Base-by-base conservation (phyloP, 768 basidiomycete species). In the Chalciporus piperatus region DNA sequence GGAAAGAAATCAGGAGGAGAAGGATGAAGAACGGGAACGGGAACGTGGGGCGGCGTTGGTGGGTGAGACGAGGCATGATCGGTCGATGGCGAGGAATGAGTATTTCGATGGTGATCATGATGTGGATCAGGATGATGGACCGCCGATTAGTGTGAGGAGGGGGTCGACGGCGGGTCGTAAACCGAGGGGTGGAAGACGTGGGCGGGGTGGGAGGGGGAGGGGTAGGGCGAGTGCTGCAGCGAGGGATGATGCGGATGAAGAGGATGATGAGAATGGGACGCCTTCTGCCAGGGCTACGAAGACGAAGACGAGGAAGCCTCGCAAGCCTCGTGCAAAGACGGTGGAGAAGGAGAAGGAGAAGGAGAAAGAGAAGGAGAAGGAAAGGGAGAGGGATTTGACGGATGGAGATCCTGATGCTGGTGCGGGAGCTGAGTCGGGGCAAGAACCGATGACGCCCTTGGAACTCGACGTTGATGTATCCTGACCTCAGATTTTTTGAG, bases 11-110 rank as follows among this genome's bases (percentile, higher is more conserved):
- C 70, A 71, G 14, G 87, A 86, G 37, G 87, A 89, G 62, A 83
- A 77, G 62, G 83, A 82, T 46, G 89, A 89, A 54, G 90, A 90
- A n/a, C n/a, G n/a, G n/a, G n/a, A n/a, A n/a, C n/a, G n/a, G n/a
- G n/a, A n/a, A 56, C 71, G 67, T 64, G 83, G 64, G 71, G 71
- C 80, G 9, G 78, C 79, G 3, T 59, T 71, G 22, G 81, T 79
- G 4, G 85, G 85, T 33, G 67, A 78, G 62, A 68, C 66, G 27
- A 71, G 85, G 51, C 63, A 63, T 8, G 86, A 85, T 54, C 73
- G 77, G 16, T 77, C 76, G 45, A 73, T 61, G 27, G 75, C 78
- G 3, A 70, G 79, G 56, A 89, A 85, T 57, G 89, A 91, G 57
- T 89, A 76, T 56, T 93, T 77, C 62, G 88, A 89, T 41, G 84